These are phyloP conservation scores for Syncephalastrum monosporum DNA, from an alignment of 371 early-diverging fungal species.

Conservation along the genomic window DNA sequence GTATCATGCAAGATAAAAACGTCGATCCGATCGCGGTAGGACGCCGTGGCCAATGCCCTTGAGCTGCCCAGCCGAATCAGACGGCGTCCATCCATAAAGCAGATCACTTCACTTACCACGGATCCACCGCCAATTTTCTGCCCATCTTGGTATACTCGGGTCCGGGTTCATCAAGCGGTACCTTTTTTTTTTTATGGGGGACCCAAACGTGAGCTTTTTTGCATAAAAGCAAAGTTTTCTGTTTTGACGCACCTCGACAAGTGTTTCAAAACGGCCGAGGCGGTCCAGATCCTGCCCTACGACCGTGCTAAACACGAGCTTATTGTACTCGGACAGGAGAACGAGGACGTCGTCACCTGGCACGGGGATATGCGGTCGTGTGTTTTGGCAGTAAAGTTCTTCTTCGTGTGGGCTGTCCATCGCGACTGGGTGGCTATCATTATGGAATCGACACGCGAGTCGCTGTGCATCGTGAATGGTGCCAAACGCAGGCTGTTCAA, in stretches of 20 bases:
- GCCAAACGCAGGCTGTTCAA: conserved; percentile 37
- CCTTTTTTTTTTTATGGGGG: conserved; percentile 13
- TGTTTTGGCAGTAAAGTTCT: conserved; percentile 9
- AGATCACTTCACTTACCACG: conserved; percentile 23
- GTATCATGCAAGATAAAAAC: conserved; percentile 29
- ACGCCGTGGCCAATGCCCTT: conserved; percentile 40
- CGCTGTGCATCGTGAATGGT: conserved; percentile 28
- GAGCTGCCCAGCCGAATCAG: conserved; percentile 13
- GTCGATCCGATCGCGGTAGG: conserved; percentile 42
- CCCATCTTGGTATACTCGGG: conserved; percentile 33
- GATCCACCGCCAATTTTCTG: conserved; percentile 40
- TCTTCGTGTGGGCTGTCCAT: background rate
- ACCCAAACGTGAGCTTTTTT: background rate
- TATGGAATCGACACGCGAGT: conserved; percentile 18
- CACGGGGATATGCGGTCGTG: conserved; percentile 23
- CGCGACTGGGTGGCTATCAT: conserved; percentile 4
- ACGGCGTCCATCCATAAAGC: background rate
- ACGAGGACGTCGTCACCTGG: conserved; percentile 35
- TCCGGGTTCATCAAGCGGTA: conserved; percentile 35
- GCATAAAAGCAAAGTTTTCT: background rate
- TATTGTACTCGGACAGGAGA: conserved; percentile 40
- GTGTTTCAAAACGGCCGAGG: conserved; percentile 31
- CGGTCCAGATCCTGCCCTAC: conserved; percentile 5
- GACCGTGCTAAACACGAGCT: conserved; percentile 33
- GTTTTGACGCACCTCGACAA: conserved; percentile 23